A percentile compares a stretch with the other conserved stretches of the same genome.
These are phyloP conservation scores for Trichoderma atrobrunneum DNA, from an alignment of 2,329 filamentous ascomycete genomes.

Conservation along the genomic window DNA sequence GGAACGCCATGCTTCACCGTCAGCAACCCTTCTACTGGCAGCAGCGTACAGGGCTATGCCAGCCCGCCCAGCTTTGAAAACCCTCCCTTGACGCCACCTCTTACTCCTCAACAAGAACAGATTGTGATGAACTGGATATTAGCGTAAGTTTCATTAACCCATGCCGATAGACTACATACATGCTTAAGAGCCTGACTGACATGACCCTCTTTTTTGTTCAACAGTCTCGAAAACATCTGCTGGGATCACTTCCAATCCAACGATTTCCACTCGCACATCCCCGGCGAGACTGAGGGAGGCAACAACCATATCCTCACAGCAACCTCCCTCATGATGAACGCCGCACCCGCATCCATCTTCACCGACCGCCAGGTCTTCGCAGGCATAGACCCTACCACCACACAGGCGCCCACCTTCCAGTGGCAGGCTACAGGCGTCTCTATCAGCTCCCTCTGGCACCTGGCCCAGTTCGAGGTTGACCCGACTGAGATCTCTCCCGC, in stretches of 20 bases:
- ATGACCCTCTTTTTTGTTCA: not conserved
- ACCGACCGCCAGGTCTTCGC: constrained; percentile 22
- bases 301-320: constrained; percentile 47
- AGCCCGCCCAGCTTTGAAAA: constrained; percentile 26
- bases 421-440: constrained; percentile 43
- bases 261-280: constrained; percentile 36
- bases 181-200: not conserved
- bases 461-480: constrained; percentile 44
- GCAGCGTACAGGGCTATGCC: constrained; percentile 22
- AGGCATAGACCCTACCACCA: constrained; percentile 7
- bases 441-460: constrained; percentile 42
- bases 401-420: constrained; percentile 29
- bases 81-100: constrained; percentile 12
- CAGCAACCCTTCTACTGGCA: constrained; percentile 28
- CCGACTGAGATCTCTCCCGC: constrained; percentile 48
- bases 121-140: constrained; percentile 53
- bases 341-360: constrained; percentile 38
- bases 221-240: constrained; percentile 52
- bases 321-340: constrained; percentile 40
- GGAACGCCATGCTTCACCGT: constrained; percentile 45
- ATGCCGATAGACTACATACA: not conserved
- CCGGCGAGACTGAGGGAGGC: constrained; percentile 27
- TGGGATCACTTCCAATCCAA: constrained; percentile 48
- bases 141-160: constrained; percentile 38
- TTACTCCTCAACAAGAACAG: constrained; percentile 42